Evolutionary conservation across 768 basidiomycete genomes (phyloP).

Genomic region (Leucosporidium creatinivorum): DNA sequence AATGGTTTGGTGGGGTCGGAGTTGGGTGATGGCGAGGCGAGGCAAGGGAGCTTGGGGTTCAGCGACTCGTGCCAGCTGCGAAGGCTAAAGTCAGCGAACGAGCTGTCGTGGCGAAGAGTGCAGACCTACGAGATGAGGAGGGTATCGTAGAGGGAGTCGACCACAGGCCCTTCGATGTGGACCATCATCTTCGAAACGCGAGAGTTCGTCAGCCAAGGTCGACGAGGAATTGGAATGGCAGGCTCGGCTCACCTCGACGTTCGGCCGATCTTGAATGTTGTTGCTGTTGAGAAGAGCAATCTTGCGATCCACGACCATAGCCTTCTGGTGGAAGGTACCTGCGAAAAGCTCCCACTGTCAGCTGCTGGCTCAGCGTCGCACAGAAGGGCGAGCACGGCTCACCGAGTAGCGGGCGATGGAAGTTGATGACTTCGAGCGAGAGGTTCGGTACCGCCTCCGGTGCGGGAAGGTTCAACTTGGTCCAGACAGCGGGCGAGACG

Average conservation of each 20-base stretch:
- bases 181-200: conserved; percentile 53
- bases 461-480: conserved; percentile 51
- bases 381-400: not conserved
- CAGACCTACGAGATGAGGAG: conserved; percentile 55
- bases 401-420: conserved; percentile 43
- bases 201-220: not conserved
- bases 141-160: conserved; percentile 63
- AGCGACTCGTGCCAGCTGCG: conserved; percentile 28
- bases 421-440: conserved; percentile 57
- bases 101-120: not conserved
- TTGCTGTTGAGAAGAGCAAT: conserved; percentile 60
- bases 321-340: conserved; percentile 67
- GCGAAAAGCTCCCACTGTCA: conserved; percentile 22
- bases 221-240: conserved; percentile 39
- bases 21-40: conserved; percentile 10
- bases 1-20: conserved; percentile 12
- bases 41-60: conserved; percentile 21
- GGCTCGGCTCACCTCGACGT: conserved; percentile 38
- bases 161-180: conserved; percentile 63
- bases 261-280: conserved; percentile 53
- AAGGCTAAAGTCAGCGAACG: not conserved
- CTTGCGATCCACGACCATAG: conserved; percentile 61
- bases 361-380: not conserved
- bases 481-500: conserved; percentile 42
- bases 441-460: conserved; percentile 56